Conservation (phyloP, 768 basidiomycete species). For the Scleroderma bovista region DNA sequence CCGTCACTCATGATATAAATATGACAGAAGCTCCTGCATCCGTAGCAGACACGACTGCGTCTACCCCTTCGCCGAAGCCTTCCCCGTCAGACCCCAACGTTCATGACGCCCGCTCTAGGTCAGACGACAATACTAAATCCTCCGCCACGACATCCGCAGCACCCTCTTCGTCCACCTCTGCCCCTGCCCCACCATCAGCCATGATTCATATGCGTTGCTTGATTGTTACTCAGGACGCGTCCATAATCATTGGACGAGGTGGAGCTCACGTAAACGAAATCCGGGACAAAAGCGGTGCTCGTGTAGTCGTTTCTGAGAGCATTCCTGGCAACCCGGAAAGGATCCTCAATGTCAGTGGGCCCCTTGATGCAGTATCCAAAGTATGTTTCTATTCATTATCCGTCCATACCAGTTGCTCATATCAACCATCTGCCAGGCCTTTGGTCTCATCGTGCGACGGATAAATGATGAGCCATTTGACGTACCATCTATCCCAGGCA, state of each 20-base stretch:
- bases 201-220: constrained; percentile 97
- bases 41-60: constrained; percentile 43
- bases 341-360: constrained; percentile 93
- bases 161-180: constrained; percentile 44
- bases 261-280: constrained; percentile 98
- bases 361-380: constrained; percentile 98
- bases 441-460: constrained; percentile 95
- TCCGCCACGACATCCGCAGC: constrained; percentile 43
- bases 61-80: constrained; percentile 51
- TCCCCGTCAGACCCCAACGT: constrained; percentile 39
- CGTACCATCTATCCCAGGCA: constrained; percentile 94
- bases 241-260: constrained; percentile 96
- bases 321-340: constrained; percentile 99
- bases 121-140: constrained; percentile 33
- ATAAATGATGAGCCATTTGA: constrained; percentile 99
- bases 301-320: constrained; percentile 96
- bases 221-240: constrained; percentile 98
- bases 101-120: constrained; percentile 33
- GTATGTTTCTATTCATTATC: constrained; percentile 37
- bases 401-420: constrained; percentile 1
- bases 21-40: constrained; percentile 48
- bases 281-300: constrained; percentile 92
- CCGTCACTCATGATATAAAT: constrained; percentile 50
- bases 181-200: constrained; percentile 57
- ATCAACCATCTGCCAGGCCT: constrained; percentile 55